Base-by-base conservation (phyloP, 306 rosid species). In the Amphicarpaea edgeworthii region DNA sequence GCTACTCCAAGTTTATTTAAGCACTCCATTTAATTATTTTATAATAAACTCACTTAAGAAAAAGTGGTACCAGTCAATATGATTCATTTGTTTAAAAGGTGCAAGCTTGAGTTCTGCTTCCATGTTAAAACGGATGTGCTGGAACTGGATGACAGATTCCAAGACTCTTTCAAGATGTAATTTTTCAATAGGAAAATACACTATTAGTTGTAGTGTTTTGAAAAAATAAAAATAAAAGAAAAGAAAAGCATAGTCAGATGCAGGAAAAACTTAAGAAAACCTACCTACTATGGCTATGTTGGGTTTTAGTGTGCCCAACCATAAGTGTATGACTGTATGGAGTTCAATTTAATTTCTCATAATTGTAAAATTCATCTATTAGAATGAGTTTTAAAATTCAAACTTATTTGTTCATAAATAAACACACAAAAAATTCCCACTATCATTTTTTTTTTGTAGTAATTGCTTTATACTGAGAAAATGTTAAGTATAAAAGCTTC, bases 401-500 rank as follows among this genome's bases (percentile, higher is more conserved):
- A 34, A 45, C 34, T 70, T 51, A 24, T 46, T 45, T 71, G 24
- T 21, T 10, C 64, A 14, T 42, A 32, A 42, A 50, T 61, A 23
- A 21, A 41, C 20, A 32, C 24, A 53, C 15, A 17, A 55, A 30
- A 38, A 15, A 16, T 43, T 58, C 78, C 6, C 43, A 30, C 74
- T 83, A 24, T 57, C 40, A 2, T 55, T 28, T 69, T 21, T 69
- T 53, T 45, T 9, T 51, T 17, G 4, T 42, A 12, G 8, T 67
- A 26, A 63, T 69, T 82, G 30, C 67, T 72, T 82, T 72, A 66
- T 49, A 71, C 73, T 19, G 14, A 66, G 83, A 61, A 76, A 5
- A 46, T 23, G 17, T 75, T 63, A 24, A 78, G 60, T 38, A 41
- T 42, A 68, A 60, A 69, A 19, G 60, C 60, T 60, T 42, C 28